Conservation (phyloP, 23 red algal species). For the Gracilaria gracilis region DNA sequence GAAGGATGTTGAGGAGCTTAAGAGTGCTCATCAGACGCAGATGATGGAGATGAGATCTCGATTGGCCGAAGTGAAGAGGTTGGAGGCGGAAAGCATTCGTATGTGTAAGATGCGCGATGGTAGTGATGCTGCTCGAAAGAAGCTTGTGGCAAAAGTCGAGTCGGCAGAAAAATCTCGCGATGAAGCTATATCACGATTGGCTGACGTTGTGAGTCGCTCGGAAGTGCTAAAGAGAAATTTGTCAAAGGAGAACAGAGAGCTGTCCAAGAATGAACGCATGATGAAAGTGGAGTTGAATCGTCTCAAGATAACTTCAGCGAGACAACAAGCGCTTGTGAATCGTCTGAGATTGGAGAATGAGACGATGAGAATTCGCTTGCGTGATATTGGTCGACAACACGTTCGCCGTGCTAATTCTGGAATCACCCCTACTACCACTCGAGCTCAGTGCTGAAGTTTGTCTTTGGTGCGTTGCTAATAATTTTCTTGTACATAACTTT, state of each 20-base stretch:
- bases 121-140: slow-evolving; percentile 58
- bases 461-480: neutral
- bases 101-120: slow-evolving; percentile 54
- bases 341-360: slow-evolving; percentile 55
- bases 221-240: slow-evolving; percentile 38
- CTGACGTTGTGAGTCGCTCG: slow-evolving; percentile 12
- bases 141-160: slow-evolving; percentile 45
- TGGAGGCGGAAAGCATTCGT: slow-evolving; percentile 55
- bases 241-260: slow-evolving; percentile 33
- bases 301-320: neutral
- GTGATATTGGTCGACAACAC: slow-evolving; percentile 43
- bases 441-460: slow-evolving; percentile 3
- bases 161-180: slow-evolving; percentile 42
- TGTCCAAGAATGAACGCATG: slow-evolving; percentile 37
- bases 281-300: slow-evolving; percentile 46
- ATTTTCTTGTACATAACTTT: slow-evolving; percentile 27
- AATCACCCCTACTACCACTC: slow-evolving; percentile 33
- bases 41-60: slow-evolving; percentile 32
- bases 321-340: slow-evolving; percentile 35
- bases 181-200: slow-evolving; percentile 44
- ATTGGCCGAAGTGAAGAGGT: slow-evolving; percentile 44
- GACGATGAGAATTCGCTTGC: slow-evolving; percentile 39
- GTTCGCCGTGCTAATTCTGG: slow-evolving; percentile 59
- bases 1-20: slow-evolving; percentile 40
- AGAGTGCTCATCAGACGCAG: slow-evolving; percentile 47